Evolutionary conservation across 2,329 filamentous ascomycete species (phyloP).

Genomic region (Macroventuria anomochaeta): DNA sequence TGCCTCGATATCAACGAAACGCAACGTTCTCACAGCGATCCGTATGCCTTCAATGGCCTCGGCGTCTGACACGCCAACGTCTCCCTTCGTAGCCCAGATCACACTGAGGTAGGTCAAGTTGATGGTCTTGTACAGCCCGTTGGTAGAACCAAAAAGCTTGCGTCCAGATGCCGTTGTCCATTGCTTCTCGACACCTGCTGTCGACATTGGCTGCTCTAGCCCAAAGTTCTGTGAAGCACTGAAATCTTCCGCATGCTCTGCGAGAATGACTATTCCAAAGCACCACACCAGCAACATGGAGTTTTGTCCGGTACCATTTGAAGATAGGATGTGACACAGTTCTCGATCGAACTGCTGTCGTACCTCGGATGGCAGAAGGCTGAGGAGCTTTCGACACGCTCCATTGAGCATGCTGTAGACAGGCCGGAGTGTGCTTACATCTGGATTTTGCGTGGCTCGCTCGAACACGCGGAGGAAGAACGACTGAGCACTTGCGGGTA

Average conservation of each 20-base stretch:
- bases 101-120: conserved; percentile 40
- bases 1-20: conserved; percentile 28
- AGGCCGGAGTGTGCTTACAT: conserved; percentile 32
- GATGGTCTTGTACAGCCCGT: conserved; percentile 37
- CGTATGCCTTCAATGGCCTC: conserved; percentile 42
- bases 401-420: conserved; percentile 46
- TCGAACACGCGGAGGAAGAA: conserved; percentile 47
- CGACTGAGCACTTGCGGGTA: conserved; percentile 42
- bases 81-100: conserved; percentile 37
- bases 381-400: conserved; percentile 42
- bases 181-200: conserved; percentile 16
- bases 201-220: conserved; percentile 10
- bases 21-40: conserved; percentile 40
- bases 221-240: not conserved
- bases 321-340: conserved; percentile 37
- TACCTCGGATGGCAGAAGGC: conserved; percentile 29
- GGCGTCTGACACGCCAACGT: conserved; percentile 30
- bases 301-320: conserved; percentile 28
- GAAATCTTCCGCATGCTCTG: conserved; percentile 30
- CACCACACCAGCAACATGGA: conserved; percentile 44
- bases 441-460: conserved; percentile 31
- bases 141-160: conserved; percentile 40
- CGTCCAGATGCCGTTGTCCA: conserved; percentile 42
- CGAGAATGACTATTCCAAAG: conserved; percentile 40
- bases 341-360: conserved; percentile 37